These are phyloP conservation scores for Friedmanniomyces simplex DNA, from an alignment of 495 filamentous ascomycete genomes.

Conservation along the genomic window DNA sequence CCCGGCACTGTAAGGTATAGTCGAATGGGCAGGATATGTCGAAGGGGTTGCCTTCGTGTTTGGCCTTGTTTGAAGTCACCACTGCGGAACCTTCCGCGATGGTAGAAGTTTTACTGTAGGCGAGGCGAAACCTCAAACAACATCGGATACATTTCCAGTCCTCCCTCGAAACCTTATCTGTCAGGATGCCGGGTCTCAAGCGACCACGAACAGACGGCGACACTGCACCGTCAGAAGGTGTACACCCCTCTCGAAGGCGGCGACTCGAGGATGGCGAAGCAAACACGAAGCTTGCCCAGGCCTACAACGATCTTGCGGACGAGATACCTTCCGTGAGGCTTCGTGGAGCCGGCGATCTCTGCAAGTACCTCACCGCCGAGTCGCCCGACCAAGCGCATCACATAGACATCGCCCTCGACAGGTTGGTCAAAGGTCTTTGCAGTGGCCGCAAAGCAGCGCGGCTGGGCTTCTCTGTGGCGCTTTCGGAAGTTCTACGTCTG, in stretches of 20 bases:
- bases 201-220: background rate
- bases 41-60: too few relatives aligned
- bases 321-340: constrained; percentile 33
- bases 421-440: constrained; percentile 78
- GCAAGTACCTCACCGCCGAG: constrained; percentile 29
- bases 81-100: too few relatives aligned
- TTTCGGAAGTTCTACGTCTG: constrained; percentile 70
- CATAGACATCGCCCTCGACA: constrained; percentile 35
- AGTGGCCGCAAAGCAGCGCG: constrained; percentile 84
- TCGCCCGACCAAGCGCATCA: constrained; percentile 16
- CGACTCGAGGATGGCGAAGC: constrained; percentile 20
- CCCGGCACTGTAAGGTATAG: too few relatives aligned
- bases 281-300: constrained; percentile 17
- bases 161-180: background rate
- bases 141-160: background rate
- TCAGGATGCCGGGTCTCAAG: constrained; percentile 4
- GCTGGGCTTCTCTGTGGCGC: constrained; percentile 79
- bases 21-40: too few relatives aligned
- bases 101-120: too few relatives aligned
- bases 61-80: too few relatives aligned
- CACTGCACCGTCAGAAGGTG: background rate
- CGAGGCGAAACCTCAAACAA: too few relatives aligned
- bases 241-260: constrained; percentile 14
- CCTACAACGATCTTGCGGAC: constrained; percentile 26
- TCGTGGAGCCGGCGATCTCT: constrained; percentile 33